phyloP scores from a whole-genome alignment of 306 rosid genomes.

The Ammopiptanthus mongolicus region DNA sequence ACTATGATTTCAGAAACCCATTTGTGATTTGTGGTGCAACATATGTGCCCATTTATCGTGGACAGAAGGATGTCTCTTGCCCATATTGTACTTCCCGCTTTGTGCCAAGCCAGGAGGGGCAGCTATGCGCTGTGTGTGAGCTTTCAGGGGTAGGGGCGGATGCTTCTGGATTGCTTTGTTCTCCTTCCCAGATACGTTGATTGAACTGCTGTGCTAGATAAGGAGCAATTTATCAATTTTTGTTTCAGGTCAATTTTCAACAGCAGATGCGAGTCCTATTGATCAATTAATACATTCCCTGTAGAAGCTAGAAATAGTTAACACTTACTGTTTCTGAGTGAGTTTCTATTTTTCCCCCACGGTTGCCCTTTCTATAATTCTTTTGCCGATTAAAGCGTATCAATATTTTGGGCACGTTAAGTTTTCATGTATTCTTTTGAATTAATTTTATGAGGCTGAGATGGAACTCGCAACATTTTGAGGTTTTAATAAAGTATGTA shows the following conservation, averaged over 20 bases:
- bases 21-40: conserved; percentile 90
- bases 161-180: conserved; percentile 89
- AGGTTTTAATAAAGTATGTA: conserved; percentile 23
- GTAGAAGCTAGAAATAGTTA: conserved; percentile 33
- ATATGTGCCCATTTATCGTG: conserved; percentile 80
- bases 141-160: conserved; percentile 83
- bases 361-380: conserved; percentile 22
- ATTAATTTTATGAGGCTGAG: conserved; percentile 29
- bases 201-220: conserved; percentile 25
- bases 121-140: conserved; percentile 75
- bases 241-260: conserved; percentile 35
- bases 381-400: conserved; percentile 15
- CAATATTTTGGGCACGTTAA: conserved; percentile 27
- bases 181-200: conserved; percentile 81
- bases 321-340: conserved; percentile 23
- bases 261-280: conserved; percentile 24
- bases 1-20: conserved; percentile 88
- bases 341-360: not conserved
- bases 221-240: conserved; percentile 23
- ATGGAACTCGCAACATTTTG: conserved; percentile 27
- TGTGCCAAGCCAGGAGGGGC: conserved; percentile 76
- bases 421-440: conserved; percentile 23
- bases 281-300: conserved; percentile 28
- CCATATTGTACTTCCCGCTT: conserved; percentile 86
- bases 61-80: conserved; percentile 84